Percentiles rank a stretch among this genome's conserved stretches.
Conservation (phyloP, 495 filamentous ascomycete genomes). For the Hyphodiscus hymeniophilus region DNA sequence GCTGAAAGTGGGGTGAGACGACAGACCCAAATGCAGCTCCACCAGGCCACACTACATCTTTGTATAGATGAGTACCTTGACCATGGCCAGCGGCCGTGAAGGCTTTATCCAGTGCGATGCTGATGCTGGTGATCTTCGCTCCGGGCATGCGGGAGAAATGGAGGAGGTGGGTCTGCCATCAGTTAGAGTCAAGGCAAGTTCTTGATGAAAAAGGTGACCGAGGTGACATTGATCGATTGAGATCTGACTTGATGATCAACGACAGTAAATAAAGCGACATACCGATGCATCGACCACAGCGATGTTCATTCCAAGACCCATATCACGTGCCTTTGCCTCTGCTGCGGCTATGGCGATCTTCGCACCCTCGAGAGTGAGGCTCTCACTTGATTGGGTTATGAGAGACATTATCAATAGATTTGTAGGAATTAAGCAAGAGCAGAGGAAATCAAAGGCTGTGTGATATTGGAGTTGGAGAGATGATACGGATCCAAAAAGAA, state of each 20-base stretch:
- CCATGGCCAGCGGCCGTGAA: slow-evolving; percentile 24
- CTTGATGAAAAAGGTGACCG: too few species aligned
- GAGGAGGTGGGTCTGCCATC: slow-evolving; percentile 18
- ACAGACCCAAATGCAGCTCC: slow-evolving; percentile 14
- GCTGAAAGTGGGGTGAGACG: too few species aligned
- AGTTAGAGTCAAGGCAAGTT: too few species aligned
- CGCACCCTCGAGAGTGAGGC: slow-evolving; percentile 17
- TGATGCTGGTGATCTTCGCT: slow-evolving; percentile 21
- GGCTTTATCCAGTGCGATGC: slow-evolving; percentile 22
- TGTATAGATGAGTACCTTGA: slow-evolving; percentile 21
- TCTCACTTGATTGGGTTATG: neutral
- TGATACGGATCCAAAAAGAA: too few species aligned
- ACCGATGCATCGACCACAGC: slow-evolving; percentile 17
- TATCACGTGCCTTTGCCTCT: slow-evolving; percentile 23
- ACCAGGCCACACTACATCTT: slow-evolving; percentile 23
- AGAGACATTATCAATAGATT: too few species aligned
- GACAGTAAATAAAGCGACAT: too few species aligned
- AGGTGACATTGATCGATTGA: too few species aligned
- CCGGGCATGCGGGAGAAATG: slow-evolving; percentile 17
- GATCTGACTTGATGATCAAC: too few species aligned
- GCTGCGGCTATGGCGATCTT: slow-evolving; percentile 20
- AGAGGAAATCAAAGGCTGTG: too few species aligned
- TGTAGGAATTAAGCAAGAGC: too few species aligned
- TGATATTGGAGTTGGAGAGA: too few species aligned
- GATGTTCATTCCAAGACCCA: slow-evolving; percentile 24